Conservation (phyloP, 2,329 filamentous ascomycete species). For the Zelopaecilomyces penicillatus region DNA sequence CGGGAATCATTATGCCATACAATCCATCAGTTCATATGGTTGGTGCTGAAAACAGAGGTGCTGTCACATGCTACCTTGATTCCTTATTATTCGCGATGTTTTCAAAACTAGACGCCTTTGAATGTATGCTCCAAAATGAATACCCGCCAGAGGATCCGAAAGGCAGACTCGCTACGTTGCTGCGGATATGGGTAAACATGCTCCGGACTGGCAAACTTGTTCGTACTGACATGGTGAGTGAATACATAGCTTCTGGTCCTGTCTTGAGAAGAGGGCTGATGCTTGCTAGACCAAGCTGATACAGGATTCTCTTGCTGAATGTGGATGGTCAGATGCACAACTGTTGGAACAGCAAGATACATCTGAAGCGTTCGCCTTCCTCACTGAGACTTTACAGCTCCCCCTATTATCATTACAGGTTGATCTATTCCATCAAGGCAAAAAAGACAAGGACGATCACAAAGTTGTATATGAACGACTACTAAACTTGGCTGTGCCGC, state of each 20-base stretch:
- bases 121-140: constrained; percentile 78
- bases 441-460: constrained; percentile 79
- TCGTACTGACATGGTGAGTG: constrained; percentile 67
- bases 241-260: background rate
- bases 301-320: constrained; percentile 72
- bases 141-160: constrained; percentile 60
- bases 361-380: constrained; percentile 91
- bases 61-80: constrained; percentile 92
- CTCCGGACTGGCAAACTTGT: constrained; percentile 78
- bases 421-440: constrained; percentile 88
- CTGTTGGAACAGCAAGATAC: constrained; percentile 82
- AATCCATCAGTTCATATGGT: constrained; percentile 63
- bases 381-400: constrained; percentile 80
- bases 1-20: constrained; percentile 70
- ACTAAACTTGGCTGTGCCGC: constrained; percentile 82
- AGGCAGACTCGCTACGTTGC: constrained; percentile 64
- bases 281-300: constrained; percentile 62
- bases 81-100: constrained; percentile 94
- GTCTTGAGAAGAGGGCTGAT: constrained; percentile 10
- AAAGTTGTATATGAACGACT: constrained; percentile 89
- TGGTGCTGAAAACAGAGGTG: constrained; percentile 77
- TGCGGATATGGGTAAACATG: constrained; percentile 91
- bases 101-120: constrained; percentile 78
- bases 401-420: constrained; percentile 86
- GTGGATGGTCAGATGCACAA: constrained; percentile 79